These are phyloP conservation scores for Bondarzewia mesenterica DNA, from an alignment of 1,284 basidiomycete genomes.

Conservation along the genomic window DNA sequence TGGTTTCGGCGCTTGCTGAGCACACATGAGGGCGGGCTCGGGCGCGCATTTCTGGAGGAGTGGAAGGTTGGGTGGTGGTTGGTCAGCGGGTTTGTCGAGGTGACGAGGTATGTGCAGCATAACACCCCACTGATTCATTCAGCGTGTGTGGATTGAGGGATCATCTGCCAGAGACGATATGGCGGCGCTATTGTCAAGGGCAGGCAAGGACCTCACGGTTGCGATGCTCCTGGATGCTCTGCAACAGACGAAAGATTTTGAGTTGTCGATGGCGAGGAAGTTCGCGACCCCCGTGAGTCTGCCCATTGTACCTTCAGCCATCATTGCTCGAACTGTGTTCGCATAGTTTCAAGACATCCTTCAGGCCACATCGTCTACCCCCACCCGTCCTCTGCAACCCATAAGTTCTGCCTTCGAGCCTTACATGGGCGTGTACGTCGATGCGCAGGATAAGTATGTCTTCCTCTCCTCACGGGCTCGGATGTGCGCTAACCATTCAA, in stretches of 20 bases:
- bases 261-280: constrained; percentile 69
- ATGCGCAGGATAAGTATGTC: constrained; percentile 87
- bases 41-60: constrained; percentile 69
- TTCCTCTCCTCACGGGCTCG: background rate
- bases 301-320: background rate
- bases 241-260: constrained; percentile 83
- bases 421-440: constrained; percentile 89
- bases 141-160: background rate
- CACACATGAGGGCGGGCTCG: constrained; percentile 83
- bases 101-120: constrained; percentile 56
- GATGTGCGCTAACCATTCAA: constrained; percentile 1
- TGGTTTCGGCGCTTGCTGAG: constrained; percentile 94
- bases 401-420: constrained; percentile 88
- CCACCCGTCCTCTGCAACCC: constrained; percentile 45
- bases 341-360: constrained; percentile 54
- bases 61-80: constrained; percentile 84
- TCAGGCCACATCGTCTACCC: constrained; percentile 37
- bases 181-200: constrained; percentile 56
- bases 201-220: constrained; percentile 66
- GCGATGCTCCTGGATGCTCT: constrained; percentile 77
- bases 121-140: background rate
- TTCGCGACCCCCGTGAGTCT: constrained; percentile 66
- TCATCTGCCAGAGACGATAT: constrained; percentile 54
- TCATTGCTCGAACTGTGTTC: constrained; percentile 1
- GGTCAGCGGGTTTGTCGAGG: constrained; percentile 76